Conservation (phyloP, 371 early-diverging fungal genomes). For the Vairimorpha apis region DNA sequence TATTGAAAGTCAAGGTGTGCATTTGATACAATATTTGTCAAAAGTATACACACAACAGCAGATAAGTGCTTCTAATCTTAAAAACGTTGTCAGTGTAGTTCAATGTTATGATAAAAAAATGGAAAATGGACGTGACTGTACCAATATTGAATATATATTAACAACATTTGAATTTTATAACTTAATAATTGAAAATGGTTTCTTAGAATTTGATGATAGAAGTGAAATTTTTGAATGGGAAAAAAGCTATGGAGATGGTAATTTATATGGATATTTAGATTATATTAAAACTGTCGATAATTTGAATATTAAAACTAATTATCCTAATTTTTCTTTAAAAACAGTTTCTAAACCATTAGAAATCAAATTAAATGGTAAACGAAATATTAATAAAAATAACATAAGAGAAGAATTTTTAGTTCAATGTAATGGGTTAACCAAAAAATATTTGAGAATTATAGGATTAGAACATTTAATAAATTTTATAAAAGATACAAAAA, state of each 20-base stretch:
- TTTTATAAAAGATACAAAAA: constrained; percentile 28
- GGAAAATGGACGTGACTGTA: constrained; percentile 41
- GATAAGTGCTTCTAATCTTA: constrained; percentile 4
- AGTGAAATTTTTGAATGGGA: not conserved
- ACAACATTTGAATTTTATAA: constrained; percentile 46
- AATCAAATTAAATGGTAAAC: not conserved
- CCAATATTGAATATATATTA: constrained; percentile 36
- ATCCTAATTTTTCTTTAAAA: too few species aligned
- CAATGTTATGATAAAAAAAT: constrained; percentile 58
- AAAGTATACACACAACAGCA: constrained; percentile 43
- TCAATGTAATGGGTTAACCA: not conserved
- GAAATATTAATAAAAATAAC: too few species aligned
- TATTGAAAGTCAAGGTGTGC: constrained; percentile 46
- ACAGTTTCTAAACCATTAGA: too few species aligned
- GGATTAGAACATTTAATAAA: constrained; percentile 38
- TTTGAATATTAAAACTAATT: too few species aligned
- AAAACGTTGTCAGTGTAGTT: constrained; percentile 22
- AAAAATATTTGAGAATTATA: constrained; percentile 12
- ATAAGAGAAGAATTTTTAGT: constrained; percentile 2
- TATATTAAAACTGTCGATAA: too few species aligned
- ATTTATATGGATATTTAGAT: constrained; percentile 10
- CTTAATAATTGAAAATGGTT: constrained; percentile 1
- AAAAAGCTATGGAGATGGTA: not conserved
- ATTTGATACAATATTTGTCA: constrained; percentile 43
- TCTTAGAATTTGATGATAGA: not conserved